These are phyloP conservation scores for Omphalotus olearius DNA, from an alignment of 1,284 basidiomycete species.

Conservation along the genomic window DNA sequence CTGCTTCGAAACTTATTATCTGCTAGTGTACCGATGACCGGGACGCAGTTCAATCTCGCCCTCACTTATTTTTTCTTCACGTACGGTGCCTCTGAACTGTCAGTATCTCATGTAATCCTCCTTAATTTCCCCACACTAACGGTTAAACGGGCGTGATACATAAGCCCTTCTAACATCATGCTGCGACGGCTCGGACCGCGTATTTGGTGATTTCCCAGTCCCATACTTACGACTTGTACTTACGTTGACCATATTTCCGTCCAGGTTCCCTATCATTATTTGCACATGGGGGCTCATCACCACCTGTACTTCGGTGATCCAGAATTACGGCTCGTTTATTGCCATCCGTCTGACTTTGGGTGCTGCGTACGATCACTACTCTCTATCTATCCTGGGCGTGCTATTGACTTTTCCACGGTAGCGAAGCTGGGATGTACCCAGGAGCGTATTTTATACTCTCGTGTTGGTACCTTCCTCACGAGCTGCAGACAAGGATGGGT, in stretches of 20 bases:
- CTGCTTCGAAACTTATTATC: background rate
- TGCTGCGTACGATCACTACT: background rate
- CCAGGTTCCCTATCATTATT: constrained; percentile 11
- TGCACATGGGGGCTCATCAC: constrained; percentile 10
- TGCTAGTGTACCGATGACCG: constrained; percentile 10
- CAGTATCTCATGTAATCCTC: background rate
- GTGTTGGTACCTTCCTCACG: constrained; percentile 12
- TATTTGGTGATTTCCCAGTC: background rate
- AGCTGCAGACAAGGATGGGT: constrained; percentile 12
- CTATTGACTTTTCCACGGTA: background rate
- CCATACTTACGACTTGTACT: no score
- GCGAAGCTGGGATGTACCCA: constrained; percentile 13
- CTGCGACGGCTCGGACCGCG: constrained; percentile 10
- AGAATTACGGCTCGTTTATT: constrained; percentile 9
- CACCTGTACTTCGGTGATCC: constrained; percentile 4
- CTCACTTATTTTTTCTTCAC: constrained; percentile 13
- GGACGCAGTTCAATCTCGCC: constrained; percentile 11
- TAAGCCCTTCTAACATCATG: constrained; percentile 13
- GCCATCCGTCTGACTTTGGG: constrained; percentile 9
- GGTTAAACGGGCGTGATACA: background rate
- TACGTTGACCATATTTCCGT: background rate
- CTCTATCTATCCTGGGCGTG: background rate
- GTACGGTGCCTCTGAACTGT: constrained; percentile 9
- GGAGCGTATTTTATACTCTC: constrained; percentile 13
- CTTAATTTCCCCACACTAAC: background rate